These are phyloP conservation scores for Stagonosporopsis vannaccii DNA, from an alignment of 2,329 filamentous ascomycete species.

Conservation along the genomic window DNA sequence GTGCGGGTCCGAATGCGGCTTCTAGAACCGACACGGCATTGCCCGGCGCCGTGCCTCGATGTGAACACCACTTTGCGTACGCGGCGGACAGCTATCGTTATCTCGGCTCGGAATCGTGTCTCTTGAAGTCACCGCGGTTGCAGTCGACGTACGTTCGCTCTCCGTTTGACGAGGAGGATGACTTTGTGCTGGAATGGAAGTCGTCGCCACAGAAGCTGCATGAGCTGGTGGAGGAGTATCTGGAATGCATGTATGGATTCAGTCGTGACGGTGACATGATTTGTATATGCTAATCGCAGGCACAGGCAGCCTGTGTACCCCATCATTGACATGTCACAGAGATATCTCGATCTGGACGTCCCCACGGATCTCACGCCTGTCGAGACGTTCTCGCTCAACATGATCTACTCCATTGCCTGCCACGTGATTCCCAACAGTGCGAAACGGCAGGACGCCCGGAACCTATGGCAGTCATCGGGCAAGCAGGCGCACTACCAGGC, in stretches of 20 bases:
- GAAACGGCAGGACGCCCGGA: conserved; percentile 28
- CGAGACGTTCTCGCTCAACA: conserved; percentile 43
- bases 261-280: background rate
- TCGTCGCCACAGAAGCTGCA: conserved; percentile 34
- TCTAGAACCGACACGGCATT: conserved; percentile 24
- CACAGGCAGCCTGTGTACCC: conserved; percentile 36
- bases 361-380: conserved; percentile 33
- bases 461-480: conserved; percentile 33
- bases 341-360: conserved; percentile 34
- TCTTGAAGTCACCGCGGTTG: conserved; percentile 42
- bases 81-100: conserved; percentile 45
- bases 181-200: conserved; percentile 35
- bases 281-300: background rate
- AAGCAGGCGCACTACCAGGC: conserved; percentile 40
- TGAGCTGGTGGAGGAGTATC: conserved; percentile 42
- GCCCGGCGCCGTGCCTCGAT: conserved; percentile 26
- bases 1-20: conserved; percentile 8
- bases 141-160: conserved; percentile 26
- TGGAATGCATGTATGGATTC: conserved; percentile 33
- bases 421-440: conserved; percentile 39
- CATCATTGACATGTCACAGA: conserved; percentile 36
- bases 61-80: conserved; percentile 46
- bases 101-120: conserved; percentile 44
- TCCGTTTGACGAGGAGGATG: conserved; percentile 32
- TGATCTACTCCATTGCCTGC: conserved; percentile 48